Conservation (phyloP, 495 filamentous ascomycete species). For the Staphylotrichum tortipilum region DNA sequence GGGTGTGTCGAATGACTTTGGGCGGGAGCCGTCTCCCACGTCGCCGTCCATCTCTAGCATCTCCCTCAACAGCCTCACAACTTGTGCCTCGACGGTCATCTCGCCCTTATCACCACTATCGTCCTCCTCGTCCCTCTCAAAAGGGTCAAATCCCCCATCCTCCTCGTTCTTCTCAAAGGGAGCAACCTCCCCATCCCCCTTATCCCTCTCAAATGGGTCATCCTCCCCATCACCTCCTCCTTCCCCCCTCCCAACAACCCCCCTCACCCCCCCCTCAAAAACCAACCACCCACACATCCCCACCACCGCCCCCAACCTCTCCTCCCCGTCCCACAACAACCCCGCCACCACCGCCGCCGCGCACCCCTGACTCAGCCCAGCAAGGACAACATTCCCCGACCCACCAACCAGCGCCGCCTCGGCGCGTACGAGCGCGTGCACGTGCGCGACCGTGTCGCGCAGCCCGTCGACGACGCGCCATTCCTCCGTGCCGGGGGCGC, state of each 20-base stretch:
- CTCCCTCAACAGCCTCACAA: slow-evolving; percentile 15
- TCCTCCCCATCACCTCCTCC: slow-evolving; percentile 3
- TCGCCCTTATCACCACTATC: slow-evolving; percentile 13
- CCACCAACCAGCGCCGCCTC: slow-evolving; percentile 23
- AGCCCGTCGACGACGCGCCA: slow-evolving; percentile 36
- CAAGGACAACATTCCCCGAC: slow-evolving; percentile 37
- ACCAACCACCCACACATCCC: slow-evolving; percentile 53
- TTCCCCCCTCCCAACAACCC: slow-evolving; percentile 12
- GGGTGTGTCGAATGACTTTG: slow-evolving; percentile 17
- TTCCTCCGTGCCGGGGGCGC: slow-evolving; percentile 9
- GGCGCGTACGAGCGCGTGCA: slow-evolving; percentile 32
- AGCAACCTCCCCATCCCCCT: neutral
- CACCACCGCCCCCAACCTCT: slow-evolving; percentile 27
- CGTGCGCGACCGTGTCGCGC: slow-evolving; percentile 29
- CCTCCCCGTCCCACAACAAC: slow-evolving; percentile 30
- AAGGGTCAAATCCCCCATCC: slow-evolving; percentile 21
- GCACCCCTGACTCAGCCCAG: slow-evolving; percentile 50
- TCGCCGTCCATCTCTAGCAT: slow-evolving; percentile 15
- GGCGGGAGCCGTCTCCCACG: neutral
- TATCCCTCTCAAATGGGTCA: neutral
- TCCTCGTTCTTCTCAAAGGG: too few relatives aligned
- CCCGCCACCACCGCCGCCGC: slow-evolving; percentile 34
- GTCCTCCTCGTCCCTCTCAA: slow-evolving; percentile 17
- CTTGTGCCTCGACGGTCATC: slow-evolving; percentile 11
- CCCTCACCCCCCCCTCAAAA: slow-evolving; percentile 30